Conservation (phyloP, 1,284 basidiomycete genomes). For the Ustilago shanxiensis region DNA sequence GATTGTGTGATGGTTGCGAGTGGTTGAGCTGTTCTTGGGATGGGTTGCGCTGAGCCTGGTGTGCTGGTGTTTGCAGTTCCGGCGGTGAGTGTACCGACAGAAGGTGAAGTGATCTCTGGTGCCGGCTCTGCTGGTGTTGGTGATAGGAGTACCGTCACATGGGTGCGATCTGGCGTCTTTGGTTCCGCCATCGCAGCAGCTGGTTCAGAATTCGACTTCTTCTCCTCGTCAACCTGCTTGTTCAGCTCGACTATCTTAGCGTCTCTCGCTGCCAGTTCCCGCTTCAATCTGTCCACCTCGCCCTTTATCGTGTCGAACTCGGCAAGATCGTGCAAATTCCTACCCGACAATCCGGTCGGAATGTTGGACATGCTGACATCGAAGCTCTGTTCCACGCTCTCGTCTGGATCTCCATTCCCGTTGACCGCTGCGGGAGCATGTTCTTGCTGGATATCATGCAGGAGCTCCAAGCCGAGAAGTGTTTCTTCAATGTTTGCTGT, state of each 20-base stretch:
- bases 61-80: not conserved
- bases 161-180: not conserved
- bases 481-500: conserved; percentile 38
- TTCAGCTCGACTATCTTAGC: conserved; percentile 12
- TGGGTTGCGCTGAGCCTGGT: not conserved
- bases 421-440: not conserved
- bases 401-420: conserved; percentile 4
- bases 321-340: conserved; percentile 11
- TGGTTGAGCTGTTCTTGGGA: conserved; percentile 1
- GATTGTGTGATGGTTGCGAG: not conserved
- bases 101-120: not conserved
- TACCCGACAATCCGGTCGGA: conserved; percentile 28
- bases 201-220: not conserved
- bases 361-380: conserved; percentile 49
- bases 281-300: conserved; percentile 23
- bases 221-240: conserved; percentile 12
- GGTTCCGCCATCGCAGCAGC: conserved; percentile 4
- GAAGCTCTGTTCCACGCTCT: conserved; percentile 34
- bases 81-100: not conserved
- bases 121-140: not conserved
- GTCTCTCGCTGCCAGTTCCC: conserved; percentile 17
- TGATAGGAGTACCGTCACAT: not conserved
- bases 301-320: conserved; percentile 19
- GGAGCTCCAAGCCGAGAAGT: conserved; percentile 31
- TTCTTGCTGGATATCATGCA: conserved; percentile 27